Base-by-base conservation (phyloP, 257 asterid genomes). In the Solanum arcanum region DNA sequence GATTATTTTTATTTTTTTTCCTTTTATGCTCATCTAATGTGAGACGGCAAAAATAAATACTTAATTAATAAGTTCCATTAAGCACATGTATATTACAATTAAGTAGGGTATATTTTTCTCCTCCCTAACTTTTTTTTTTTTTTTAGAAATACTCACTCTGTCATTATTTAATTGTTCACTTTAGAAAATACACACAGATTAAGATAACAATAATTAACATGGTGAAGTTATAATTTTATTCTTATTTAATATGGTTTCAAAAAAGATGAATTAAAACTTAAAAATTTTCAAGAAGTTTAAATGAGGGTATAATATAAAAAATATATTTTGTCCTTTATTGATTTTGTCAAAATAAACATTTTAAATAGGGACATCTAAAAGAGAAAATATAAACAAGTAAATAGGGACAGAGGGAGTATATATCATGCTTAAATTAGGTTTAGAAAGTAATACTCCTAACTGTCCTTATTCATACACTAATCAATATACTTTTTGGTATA, bases 91-190 rank as follows among this genome's bases (percentile, higher is more conserved):
- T 75, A 39, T 39, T 39, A 33, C 35, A 75, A 75, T 75, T 75
- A 41, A 44, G 1, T 42, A n/a, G 9, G 60, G 16, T 5, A 11
- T n/a, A 41, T 75, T 14, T 41, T 41, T 42, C 59, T 41, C 13
- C 23, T 12, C 14, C 37, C 23, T n/a, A n/a, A 42, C 60, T 0
- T 76, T 23, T 42, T 13, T 23, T 23, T 23, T 23, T n/a, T 42
- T n/a, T 42, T 3, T 23, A 42, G 12, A 23, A 23, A 3, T 6
- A 33, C 5, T 33, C 1, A 0, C 35, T 3, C 1, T 0, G 5
- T 33, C 0, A 1, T 5, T 33, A 33, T 33, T 33, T 33, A 33
- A 33, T 33, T 33, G 1, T 33, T 0, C 0, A 33, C 1, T 33
- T 33, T 3, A 33, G 35, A 33, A 33, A 33, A 33, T 1, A 33